Base-by-base conservation (phyloP, 73 alveolate species). In the Breviolum minutum region DNA sequence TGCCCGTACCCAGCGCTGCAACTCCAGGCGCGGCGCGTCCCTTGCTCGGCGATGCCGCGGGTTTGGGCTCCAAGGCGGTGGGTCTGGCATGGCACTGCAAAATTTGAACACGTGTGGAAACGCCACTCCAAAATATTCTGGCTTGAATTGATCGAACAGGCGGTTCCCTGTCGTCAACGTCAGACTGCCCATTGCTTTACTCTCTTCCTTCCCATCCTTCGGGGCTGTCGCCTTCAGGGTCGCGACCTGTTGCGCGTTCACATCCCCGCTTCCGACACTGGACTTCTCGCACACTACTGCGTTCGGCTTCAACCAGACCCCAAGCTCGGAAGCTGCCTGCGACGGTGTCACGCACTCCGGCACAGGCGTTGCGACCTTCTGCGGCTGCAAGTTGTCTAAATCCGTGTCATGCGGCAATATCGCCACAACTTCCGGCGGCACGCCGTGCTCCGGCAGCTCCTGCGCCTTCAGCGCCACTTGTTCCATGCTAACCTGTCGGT, bases 361-460 rank as follows among this genome's bases (percentile, higher is more conserved):
- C 30, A 84, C 93, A 24, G 95, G 95, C 73, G 95, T 27, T 32
- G 95, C 83, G 5, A 68, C 95, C 32, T 87, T 87, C 69, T 63
- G 90, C 32, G 16, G 63, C 68, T 20, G 14, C 68, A 81, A 7
- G 16, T 6, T 27, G 6, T 6, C 83, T 13, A 54, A n/a, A 8
- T 16, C 12, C 27, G 17, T 48, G 76, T 62, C 81, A 17, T 26
- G 8, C 3, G 63, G 17, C 8, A 87, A 14, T 4, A 87, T 22
- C 32, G 80, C 83, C n/a, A 87, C 68, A 22, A 87, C 68, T 30
- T 87, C 84, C 8, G 82, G 48, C 30, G 95, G 95, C 32, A 87
- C 95, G 16, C 30, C 95, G 80, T 62, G 48, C 20, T 64, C 95
- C 26, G 95, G 95, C 84, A 87, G 84, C 84, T 9, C 54, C 40